A percentile compares a stretch with the other conserved stretches of the same genome.
phyloP scores from a whole-genome alignment of 1,139 yeast genomes.

The Blastobotrys indianensis region DNA sequence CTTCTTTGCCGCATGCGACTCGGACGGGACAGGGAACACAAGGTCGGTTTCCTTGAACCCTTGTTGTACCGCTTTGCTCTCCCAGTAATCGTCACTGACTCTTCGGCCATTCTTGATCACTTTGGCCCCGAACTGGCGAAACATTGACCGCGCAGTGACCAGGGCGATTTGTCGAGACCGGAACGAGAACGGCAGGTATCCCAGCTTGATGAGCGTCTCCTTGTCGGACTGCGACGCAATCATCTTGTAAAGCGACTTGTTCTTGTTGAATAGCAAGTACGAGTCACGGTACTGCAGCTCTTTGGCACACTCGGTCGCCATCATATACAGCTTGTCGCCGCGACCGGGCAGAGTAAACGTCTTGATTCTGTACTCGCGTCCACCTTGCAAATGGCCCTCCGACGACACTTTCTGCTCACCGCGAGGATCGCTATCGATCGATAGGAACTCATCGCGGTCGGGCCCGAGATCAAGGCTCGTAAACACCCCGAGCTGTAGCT shows the following conservation, averaged over 20 bases:
- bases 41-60: conserved; percentile 47
- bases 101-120: conserved; percentile 57
- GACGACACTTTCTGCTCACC: conserved; percentile 53
- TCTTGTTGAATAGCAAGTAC: conserved; percentile 57
- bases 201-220: conserved; percentile 48
- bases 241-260: conserved; percentile 49
- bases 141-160: conserved; percentile 58
- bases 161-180: conserved; percentile 62
- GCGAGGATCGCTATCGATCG: conserved; percentile 40
- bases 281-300: conserved; percentile 61
- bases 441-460: conserved; percentile 34
- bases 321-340: conserved; percentile 50
- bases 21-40: too few species aligned
- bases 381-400: conserved; percentile 52
- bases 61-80: conserved; percentile 52
- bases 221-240: conserved; percentile 57
- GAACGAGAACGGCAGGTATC: conserved; percentile 56
- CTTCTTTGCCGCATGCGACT: too few species aligned
- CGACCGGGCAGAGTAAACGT: conserved; percentile 52
- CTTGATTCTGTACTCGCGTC: conserved; percentile 50
- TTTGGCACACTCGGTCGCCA: conserved; percentile 67
- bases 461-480: conserved; percentile 25
- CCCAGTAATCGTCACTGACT: conserved; percentile 77
- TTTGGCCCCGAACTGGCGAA: conserved; percentile 66
- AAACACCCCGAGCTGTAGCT: conserved; percentile 24